Evolutionary conservation across 495 filamentous ascomycete genomes (phyloP), one percentile per base, ranked within the genome.

Genomic region (Hypoxylon fragiforme): DNA sequence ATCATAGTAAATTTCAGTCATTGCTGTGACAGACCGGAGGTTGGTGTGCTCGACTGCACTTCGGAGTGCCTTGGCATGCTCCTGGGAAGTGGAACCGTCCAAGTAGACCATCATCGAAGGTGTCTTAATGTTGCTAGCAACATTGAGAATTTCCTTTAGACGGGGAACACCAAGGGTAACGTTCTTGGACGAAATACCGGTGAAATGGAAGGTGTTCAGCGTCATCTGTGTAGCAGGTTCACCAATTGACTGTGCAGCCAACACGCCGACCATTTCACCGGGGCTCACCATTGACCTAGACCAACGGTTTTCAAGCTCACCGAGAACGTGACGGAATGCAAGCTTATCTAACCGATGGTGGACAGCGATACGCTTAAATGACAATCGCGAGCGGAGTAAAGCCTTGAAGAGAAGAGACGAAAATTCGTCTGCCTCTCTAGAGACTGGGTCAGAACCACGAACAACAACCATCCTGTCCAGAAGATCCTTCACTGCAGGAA

Each of bases 221-320:
- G 94, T 99, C 94, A 99, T 99, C 75, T 99, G 94, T 1, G 94
- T 99, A 36, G 94, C 94, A 14, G 94, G 94, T 70, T 99, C 94
- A 77, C 94, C 94, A 70, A 99, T 97, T 19, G 92, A 97, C 73
- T 99, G 94, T 8, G 94, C 94, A 47, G 94, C 94, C 64, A 99
- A 80, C 24, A 97, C 95, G 69, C 94, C 94, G 46, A 97, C 95
- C 94, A 99, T 99, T 70, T 99, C 94, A 59, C 94, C 94, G 24
- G 94, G 90, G 54, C 83, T 85, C 28, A 95, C 94, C 47, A 82
- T 77, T 36, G 95, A 83, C 63, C 84, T 81, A 14, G 83, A 77
- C 78, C 95, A 99, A 32, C 90, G 82, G 63, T 75, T 87, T 75
- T 97, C 90, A 30, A 97, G 77, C 56, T 96, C 92, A 55, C 95